These are phyloP conservation scores for Dioscorea dumetorum DNA, from an alignment of 106 monocot species.

Conservation along the genomic window DNA sequence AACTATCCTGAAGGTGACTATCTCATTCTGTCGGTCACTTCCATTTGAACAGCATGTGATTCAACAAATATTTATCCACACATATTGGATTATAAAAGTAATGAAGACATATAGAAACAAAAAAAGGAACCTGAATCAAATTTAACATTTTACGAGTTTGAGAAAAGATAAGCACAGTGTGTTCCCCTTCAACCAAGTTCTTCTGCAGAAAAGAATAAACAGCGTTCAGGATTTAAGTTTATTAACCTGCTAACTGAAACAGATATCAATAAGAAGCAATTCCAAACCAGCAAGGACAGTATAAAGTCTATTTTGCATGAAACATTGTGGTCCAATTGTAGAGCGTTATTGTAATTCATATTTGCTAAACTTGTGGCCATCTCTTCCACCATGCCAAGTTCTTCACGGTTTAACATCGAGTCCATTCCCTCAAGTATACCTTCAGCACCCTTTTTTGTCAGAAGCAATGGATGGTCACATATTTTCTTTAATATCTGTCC, in stretches of 20 bases:
- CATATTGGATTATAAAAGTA: too few relatives aligned
- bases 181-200: constrained; percentile 68
- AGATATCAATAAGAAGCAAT: not conserved
- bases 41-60: too few relatives aligned
- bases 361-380: constrained; percentile 70
- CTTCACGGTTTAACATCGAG: constrained; percentile 71
- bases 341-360: constrained; percentile 26
- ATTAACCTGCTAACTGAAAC: not conserved
- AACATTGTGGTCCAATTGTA: constrained; percentile 42
- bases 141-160: constrained; percentile 99
- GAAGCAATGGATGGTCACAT: constrained; percentile 89
- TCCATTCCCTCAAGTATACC: constrained; percentile 95
- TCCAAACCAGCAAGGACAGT: constrained; percentile 68
- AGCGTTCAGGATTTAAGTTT: not conserved
- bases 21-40: too few relatives aligned
- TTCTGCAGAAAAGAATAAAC: constrained; percentile 39
- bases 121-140: constrained; percentile 66
- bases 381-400: constrained; percentile 65
- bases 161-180: constrained; percentile 83
- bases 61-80: too few relatives aligned
- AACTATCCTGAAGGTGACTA: too few relatives aligned
- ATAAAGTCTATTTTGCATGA: constrained; percentile 93
- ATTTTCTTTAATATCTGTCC: constrained; percentile 94
- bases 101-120: not conserved
- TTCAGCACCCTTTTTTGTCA: constrained; percentile 89